Evolutionary conservation across 192 early-diverging fungal genomes (phyloP).

Genomic region (Phlyctochytrium bullatum): DNA sequence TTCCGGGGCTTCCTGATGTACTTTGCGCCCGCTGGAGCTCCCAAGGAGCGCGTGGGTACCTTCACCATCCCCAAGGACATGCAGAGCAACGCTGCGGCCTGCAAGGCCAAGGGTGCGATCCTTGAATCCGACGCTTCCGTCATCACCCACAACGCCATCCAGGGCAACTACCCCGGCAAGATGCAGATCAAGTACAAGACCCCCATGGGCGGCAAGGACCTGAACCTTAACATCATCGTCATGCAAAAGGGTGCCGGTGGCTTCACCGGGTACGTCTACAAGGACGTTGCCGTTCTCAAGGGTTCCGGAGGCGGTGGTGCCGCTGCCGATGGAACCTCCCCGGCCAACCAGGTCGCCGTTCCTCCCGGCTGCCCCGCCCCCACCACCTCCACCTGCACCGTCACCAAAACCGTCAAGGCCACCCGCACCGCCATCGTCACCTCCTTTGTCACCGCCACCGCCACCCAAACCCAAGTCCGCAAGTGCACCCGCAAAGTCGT

Average conservation of each 20-base stretch:
- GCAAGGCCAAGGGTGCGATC: neutral
- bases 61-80: constrained; percentile 5
- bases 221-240: neutral
- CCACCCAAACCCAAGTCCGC: neutral
- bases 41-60: constrained; percentile 4
- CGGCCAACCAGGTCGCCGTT: neutral
- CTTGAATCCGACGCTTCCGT: constrained; percentile 4
- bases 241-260: neutral
- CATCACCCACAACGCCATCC: neutral
- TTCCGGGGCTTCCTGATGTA: constrained; percentile 17
- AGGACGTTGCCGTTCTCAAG: constrained; percentile 1
- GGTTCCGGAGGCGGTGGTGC: neutral
- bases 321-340: neutral
- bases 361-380: neutral
- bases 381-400: neutral
- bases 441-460: neutral
- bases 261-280: neutral
- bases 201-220: neutral
- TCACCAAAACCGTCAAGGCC: neutral
- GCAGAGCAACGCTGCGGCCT: neutral
- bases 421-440: neutral
- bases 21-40: neutral
- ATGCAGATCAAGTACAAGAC: neutral
- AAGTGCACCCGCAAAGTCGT: neutral
- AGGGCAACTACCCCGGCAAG: neutral